Evolutionary conservation across 495 filamentous ascomycete species (phyloP).

Genomic region (Alectoria sarmentosa): DNA sequence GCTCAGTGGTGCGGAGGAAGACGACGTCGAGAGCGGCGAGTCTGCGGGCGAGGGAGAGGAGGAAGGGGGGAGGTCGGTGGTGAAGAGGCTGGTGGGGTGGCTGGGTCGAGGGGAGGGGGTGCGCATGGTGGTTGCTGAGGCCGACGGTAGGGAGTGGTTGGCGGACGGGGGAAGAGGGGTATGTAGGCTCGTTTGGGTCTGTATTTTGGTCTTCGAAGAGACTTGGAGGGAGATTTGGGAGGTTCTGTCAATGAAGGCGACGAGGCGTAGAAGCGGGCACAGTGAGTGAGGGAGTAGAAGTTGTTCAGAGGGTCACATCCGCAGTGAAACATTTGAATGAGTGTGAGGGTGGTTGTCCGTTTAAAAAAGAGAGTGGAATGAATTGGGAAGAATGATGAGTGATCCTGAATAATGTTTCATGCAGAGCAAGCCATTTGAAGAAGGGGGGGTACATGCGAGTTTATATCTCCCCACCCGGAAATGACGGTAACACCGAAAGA

Average conservation of each 20-base stretch:
- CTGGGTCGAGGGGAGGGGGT: background rate
- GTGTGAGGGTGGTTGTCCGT: background rate
- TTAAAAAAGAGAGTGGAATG: background rate
- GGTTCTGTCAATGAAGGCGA: background rate
- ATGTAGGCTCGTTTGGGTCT: conserved; percentile 13
- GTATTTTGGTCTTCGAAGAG: background rate
- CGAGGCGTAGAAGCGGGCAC: conserved; percentile 9
- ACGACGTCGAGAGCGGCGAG: conserved; percentile 7
- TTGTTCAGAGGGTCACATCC: conserved; percentile 12
- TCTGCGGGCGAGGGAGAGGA: conserved; percentile 5
- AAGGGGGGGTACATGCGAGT: background rate
- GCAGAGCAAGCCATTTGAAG: background rate
- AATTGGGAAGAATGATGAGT: background rate
- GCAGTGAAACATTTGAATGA: conserved; percentile 13
- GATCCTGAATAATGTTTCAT: background rate
- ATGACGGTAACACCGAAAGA: background rate
- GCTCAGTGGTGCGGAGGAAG: conserved; percentile 10
- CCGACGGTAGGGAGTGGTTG: background rate
- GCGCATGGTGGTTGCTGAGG: conserved; percentile 3
- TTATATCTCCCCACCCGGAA: background rate
- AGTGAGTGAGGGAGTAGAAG: conserved; percentile 16
- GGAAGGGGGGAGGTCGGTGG: conserved; percentile 18
- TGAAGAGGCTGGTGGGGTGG: conserved; percentile 12
- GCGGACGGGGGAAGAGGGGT: conserved; percentile 13
- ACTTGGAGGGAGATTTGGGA: background rate